A percentile compares a stretch with the other conserved stretches of the same genome.
Conservation (phyloP, 164 flowering plant species). For the Berberis vulgaris region DNA sequence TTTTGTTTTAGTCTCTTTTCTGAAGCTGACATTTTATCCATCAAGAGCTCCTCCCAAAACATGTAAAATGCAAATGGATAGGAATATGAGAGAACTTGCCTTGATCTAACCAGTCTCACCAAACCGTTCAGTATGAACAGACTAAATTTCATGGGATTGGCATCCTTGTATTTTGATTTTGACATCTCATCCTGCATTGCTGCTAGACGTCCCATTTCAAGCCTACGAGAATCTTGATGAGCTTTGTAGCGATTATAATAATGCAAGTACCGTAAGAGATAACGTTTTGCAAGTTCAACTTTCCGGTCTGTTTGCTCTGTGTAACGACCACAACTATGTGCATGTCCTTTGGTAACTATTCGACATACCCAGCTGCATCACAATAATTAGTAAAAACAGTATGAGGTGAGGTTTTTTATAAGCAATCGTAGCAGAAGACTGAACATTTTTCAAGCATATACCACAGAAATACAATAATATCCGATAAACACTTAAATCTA, state of each 20-base stretch:
- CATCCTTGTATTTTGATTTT: constrained; percentile 22
- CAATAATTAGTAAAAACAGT: background rate
- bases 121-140: constrained; percentile 42
- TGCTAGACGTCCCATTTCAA: constrained; percentile 34
- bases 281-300: constrained; percentile 34
- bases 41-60: constrained; percentile 52
- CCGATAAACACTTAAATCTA: too few species aligned
- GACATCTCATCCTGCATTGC: constrained; percentile 23
- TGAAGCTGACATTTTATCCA: constrained; percentile 34
- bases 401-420: background rate
- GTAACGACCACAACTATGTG: constrained; percentile 52
- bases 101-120: constrained; percentile 41
- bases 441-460: too few species aligned
- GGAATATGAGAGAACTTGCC: constrained; percentile 49
- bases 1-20: constrained; percentile 34
- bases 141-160: constrained; percentile 27
- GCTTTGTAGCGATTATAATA: constrained; percentile 46
- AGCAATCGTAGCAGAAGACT: too few species aligned
- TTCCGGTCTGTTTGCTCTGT: constrained; percentile 24
- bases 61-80: constrained; percentile 58
- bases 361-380: constrained; percentile 51
- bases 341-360: constrained; percentile 41
- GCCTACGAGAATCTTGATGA: constrained; percentile 47
- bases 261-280: constrained; percentile 47
- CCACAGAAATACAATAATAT: too few species aligned